Evolutionary conservation across 495 filamentous ascomycete species (phyloP), one percentile per base, ranked within the genome.

Genomic region (Trichoderma parareesei): DNA sequence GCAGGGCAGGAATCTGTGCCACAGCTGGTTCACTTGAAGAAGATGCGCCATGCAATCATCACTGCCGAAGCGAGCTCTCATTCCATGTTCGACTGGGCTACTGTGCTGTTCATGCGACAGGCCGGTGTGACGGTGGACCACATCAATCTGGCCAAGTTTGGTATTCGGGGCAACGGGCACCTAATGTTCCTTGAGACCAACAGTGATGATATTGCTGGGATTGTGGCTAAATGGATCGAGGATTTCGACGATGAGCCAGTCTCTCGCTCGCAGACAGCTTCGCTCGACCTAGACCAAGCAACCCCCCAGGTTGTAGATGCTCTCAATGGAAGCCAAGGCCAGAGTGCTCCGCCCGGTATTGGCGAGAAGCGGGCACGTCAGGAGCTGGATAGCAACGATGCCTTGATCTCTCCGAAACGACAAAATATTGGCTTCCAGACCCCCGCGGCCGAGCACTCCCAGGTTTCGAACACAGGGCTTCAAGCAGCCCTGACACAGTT

Each of bases 101-200:
- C 79, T 0, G 79, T 81, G 27, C 64, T 71, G 63, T 87, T 80
- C 68, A 71, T 87, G 65, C 67, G 75, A 64, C 85, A 89, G 70
- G 83, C 82, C 2, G 84, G 85, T 2, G 78, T 84, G 2, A 38
- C 69, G 4, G 75, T 78, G 6, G 70, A 82, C 62, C 76, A 78
- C 64, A 43, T 82, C 60, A 70, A 81, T 60, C 74, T 87, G 63
- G 71, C 67, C 0, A 71, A 82, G 67, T 60, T 67, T 8, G 78
- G 79, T 0, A 80, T 86, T 37, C 67, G 74, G 41, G 85, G 86
- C 2, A 87, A 87, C 69, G 84, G 80, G 10, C 84, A 87, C 71
- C 76, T 87, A 70, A 74, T 81, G 62, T 85, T 85, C 66, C 71
- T 87, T 67, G 85, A 87, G 74, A 83, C 78, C 75, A 88, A 87